These are phyloP conservation scores for Typha latifolia DNA, from an alignment of 176 grass and related monocot species.

Conservation along the genomic window DNA sequence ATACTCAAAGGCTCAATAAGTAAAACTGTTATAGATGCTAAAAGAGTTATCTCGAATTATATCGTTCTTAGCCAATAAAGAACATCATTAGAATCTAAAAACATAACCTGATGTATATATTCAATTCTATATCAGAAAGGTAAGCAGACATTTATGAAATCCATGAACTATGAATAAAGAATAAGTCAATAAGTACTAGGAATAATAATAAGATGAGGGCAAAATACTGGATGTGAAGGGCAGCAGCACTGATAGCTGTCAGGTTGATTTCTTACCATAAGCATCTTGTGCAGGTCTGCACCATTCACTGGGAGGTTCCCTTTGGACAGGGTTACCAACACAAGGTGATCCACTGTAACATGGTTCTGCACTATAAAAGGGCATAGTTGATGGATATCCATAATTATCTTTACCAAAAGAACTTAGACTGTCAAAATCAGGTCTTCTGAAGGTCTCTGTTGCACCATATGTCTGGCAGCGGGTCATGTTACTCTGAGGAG, in stretches of 20 bases:
- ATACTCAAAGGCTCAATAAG: too few species aligned
- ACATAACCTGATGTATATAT: neutral
- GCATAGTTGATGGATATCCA: slow-evolving; percentile 15
- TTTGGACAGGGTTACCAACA: slow-evolving; percentile 1
- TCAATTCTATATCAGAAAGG: neutral
- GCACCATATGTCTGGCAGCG: slow-evolving; percentile 8
- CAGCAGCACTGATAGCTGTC: neutral
- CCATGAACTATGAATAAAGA: too few species aligned
- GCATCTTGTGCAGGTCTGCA: slow-evolving; percentile 18
- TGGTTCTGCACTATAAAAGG: slow-evolving; percentile 7
- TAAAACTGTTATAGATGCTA: too few species aligned
- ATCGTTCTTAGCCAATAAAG: too few species aligned
- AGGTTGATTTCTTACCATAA: slow-evolving; percentile 19
- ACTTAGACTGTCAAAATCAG: slow-evolving; percentile 25
- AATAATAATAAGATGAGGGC: too few species aligned
- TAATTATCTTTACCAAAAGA: slow-evolving; percentile 11
- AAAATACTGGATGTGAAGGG: neutral
- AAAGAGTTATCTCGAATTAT: too few species aligned
- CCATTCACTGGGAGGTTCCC: slow-evolving; percentile 13
- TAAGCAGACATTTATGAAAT: neutral
- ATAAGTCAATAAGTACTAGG: too few species aligned
- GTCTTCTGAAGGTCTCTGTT: slow-evolving; percentile 16
- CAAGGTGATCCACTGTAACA: slow-evolving; percentile 8
- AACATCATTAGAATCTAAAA: too few species aligned
- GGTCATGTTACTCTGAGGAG: slow-evolving; percentile 3